phyloP scores from a whole-genome alignment of 176 grass and related monocot species.

The Raddia distichophylla region DNA sequence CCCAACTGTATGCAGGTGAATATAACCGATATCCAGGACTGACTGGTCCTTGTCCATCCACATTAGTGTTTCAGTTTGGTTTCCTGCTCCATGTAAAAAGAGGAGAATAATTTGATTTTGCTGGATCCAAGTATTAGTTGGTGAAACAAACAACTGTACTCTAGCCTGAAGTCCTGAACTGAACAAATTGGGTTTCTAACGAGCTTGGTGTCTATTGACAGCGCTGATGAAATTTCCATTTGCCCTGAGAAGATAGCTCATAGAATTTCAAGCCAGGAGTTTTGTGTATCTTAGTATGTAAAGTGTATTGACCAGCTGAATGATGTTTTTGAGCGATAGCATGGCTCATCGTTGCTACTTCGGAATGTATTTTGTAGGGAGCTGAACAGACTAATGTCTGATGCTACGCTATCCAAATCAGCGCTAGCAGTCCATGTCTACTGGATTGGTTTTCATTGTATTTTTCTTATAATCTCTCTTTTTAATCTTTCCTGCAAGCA shows the following conservation, averaged over 20 bases:
- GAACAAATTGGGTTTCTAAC: constrained; percentile 42
- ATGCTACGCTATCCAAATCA: neutral
- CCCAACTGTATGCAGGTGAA: constrained; percentile 53
- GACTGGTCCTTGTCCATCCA: constrained; percentile 27
- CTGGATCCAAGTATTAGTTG: constrained; percentile 42
- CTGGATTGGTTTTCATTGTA: constrained; percentile 5
- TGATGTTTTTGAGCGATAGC: constrained; percentile 4
- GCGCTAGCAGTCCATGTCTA: neutral
- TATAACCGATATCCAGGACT: constrained; percentile 1
- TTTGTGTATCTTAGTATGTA: constrained; percentile 42
- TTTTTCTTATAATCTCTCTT: neutral
- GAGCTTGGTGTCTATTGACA: constrained; percentile 31
- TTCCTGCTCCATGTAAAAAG: constrained; percentile 53
- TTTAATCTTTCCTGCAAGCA: neutral
- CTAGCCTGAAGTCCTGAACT: constrained; percentile 38
- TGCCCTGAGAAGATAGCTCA: constrained; percentile 34
- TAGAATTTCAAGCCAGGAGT: constrained; percentile 31
- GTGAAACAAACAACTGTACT: constrained; percentile 55
- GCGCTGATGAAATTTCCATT: constrained; percentile 17
- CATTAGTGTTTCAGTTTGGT: constrained; percentile 27
- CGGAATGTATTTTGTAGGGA: constrained; percentile 39
- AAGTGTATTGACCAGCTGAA: constrained; percentile 30
- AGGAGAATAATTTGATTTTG: constrained; percentile 42
- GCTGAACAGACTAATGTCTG: neutral
- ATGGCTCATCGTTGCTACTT: constrained; percentile 5